Evolutionary conservation across 2,329 filamentous ascomycete species (phyloP), one percentile per base, ranked within the genome.

Genomic region (Rhynchosporium agropyri): DNA sequence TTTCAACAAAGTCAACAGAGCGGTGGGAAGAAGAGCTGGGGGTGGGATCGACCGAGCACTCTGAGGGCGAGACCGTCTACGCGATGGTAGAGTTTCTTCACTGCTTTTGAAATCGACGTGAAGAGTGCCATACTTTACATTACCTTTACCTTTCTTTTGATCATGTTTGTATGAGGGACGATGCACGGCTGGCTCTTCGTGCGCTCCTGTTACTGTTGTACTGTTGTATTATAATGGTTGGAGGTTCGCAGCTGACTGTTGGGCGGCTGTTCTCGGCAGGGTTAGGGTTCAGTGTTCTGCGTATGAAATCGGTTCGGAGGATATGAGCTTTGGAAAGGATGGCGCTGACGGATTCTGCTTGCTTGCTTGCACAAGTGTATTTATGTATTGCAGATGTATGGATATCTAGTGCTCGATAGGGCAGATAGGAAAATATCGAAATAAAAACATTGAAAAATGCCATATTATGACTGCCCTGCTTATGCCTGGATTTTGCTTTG

Each of bases 41-140:
- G 65, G 6, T 72, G 69, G 70, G 67, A 70, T 36, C 64, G 59
- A 49, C 63, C 66, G 43, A 38, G 57, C 13, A 53, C 57, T 48
- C 46, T 50, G 13, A 55, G 46, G 13, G 46, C 58, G 2, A 62
- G 66, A 61, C 63, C 69, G n/a, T 53, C 66, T 42, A 50, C 64
- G 10, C 60, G 67, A 45, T 69, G 68, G 69, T 69, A 63, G 56
- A 15, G 4, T 6, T 43, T 20, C 12, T 56, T 48, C 12, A 5
- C 56, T 29, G 31, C 20, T 33, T 40, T 15, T 55, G 26, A 29
- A 26, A 45, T 38, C 20, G 20, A 20, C 20, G 20, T 20, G 20
- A 20, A 20, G 20, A 20, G 20, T 20, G 20, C 20, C 20, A 20
- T 20, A 20, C 20, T 20, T 20, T 20, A 20, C 20, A 20, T 20